Evolutionary conservation across 805 yeast genomes (phyloP).

Genomic region (Candida insectalens): DNA sequence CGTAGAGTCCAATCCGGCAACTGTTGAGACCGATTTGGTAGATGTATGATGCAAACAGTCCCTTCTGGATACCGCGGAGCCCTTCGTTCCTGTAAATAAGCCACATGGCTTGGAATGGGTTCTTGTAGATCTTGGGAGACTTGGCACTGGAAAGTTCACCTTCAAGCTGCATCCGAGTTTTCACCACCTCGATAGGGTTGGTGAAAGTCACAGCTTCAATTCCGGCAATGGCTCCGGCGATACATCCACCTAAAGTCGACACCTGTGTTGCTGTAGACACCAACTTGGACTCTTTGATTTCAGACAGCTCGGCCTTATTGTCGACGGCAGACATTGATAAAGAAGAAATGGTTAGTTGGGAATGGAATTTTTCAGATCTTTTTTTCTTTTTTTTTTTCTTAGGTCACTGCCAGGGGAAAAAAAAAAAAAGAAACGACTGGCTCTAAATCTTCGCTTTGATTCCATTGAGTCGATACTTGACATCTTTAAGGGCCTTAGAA

Average conservation of each 20-base stretch:
- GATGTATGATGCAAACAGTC: constrained; percentile 77
- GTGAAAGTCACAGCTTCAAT: constrained; percentile 97
- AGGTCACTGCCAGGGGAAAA: neutral
- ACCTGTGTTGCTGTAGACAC: constrained; percentile 57
- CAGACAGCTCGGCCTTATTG: too few species aligned
- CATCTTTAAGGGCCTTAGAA: constrained; percentile 68
- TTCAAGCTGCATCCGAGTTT: constrained; percentile 93
- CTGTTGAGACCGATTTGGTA: constrained; percentile 92
- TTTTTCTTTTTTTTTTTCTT: neutral
- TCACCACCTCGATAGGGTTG: constrained; percentile 90
- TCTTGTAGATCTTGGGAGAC: constrained; percentile 52
- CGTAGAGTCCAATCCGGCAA: constrained; percentile 89
- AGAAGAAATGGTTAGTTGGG: too few species aligned
- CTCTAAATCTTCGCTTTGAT: constrained; percentile 22
- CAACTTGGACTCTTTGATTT: too few species aligned
- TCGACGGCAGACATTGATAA: too few species aligned
- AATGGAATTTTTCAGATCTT: constrained; percentile 1
- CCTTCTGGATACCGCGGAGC: constrained; percentile 78
- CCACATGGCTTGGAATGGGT: constrained; percentile 75
- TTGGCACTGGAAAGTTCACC: constrained; percentile 68
- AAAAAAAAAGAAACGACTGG: neutral
- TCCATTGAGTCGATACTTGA: constrained; percentile 47
- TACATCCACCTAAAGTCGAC: constrained; percentile 66
- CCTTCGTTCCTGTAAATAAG: constrained; percentile 78
- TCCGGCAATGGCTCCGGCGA: constrained; percentile 91